A percentile compares a stretch with the other conserved stretches of the same genome.
Evolutionary conservation across 148 eudicot genomes (phyloP).

Genomic region (Oxyria digyna): DNA sequence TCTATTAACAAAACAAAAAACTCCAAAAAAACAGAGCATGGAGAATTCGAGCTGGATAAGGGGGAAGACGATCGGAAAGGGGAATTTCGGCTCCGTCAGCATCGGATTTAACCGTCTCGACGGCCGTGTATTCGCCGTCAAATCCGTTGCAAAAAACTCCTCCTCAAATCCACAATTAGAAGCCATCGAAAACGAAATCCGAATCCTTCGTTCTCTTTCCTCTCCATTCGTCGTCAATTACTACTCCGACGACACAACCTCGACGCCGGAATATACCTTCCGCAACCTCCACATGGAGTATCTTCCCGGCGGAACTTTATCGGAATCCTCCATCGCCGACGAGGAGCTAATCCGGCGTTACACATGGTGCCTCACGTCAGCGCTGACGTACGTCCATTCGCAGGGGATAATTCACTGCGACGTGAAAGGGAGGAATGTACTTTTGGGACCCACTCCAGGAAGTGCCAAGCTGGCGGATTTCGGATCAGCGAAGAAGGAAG

Average conservation of each 20-base stretch:
- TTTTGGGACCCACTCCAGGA: constrained; percentile 25
- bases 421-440: constrained; percentile 58
- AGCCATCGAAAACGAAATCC: constrained; percentile 57
- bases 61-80: constrained; percentile 46
- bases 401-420: constrained; percentile 60
- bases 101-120: constrained; percentile 25
- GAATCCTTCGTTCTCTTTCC: constrained; percentile 30
- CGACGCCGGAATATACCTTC: not conserved
- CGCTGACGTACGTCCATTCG: constrained; percentile 32
- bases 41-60: constrained; percentile 25
- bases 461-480: constrained; percentile 65
- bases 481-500: constrained; percentile 32
- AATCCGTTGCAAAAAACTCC: constrained; percentile 29
- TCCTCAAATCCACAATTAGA: constrained; percentile 11
- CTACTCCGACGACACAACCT: constrained; percentile 30
- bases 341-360: constrained; percentile 35
- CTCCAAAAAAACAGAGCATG: not conserved
- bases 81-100: constrained; percentile 47
- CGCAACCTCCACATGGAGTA: constrained; percentile 61
- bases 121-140: constrained; percentile 49
- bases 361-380: constrained; percentile 45
- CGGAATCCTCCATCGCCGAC: not conserved
- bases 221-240: constrained; percentile 50
- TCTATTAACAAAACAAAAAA: not conserved
- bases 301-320: constrained; percentile 42